These are phyloP conservation scores for Coemansia sp. DNA, from an alignment of 192 early-diverging fungal species.

Conservation along the genomic window DNA sequence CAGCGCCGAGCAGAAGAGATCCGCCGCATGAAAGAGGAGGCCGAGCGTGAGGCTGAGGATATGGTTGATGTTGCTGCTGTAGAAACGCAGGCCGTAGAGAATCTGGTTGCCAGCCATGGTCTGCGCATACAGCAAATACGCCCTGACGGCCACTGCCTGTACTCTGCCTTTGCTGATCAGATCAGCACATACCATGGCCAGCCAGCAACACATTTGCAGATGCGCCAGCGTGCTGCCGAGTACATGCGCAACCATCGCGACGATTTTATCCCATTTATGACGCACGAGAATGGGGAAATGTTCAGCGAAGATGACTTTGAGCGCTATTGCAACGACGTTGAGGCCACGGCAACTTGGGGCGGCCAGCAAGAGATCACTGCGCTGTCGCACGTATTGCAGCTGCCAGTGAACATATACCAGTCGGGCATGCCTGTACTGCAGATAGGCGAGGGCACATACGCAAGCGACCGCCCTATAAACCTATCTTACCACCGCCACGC, in stretches of 20 bases:
- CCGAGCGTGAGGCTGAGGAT: conserved; percentile 69
- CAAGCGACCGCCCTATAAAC: conserved; percentile 59
- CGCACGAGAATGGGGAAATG: conserved; percentile 77
- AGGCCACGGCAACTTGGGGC: conserved; percentile 86
- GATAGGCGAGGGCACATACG: conserved; percentile 72
- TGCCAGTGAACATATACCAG: conserved; percentile 85
- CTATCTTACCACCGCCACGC: conserved; percentile 88
- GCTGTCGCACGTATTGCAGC: conserved; percentile 66
- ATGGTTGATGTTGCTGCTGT: conserved; percentile 72
- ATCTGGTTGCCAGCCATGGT: conserved; percentile 56
- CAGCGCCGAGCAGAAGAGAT: conserved; percentile 71
- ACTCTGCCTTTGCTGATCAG: conserved; percentile 88
- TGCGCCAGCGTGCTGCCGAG: conserved; percentile 70
- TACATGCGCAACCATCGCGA: conserved; percentile 78
- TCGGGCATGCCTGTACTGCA: conserved; percentile 73
- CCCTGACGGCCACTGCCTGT: conserved; percentile 93
- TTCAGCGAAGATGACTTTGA: conserved; percentile 66
- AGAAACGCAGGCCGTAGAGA: conserved; percentile 68
- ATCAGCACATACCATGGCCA: conserved; percentile 56
- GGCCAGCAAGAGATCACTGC: conserved; percentile 91
- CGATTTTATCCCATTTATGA: conserved; percentile 90
- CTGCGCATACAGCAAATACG: conserved; percentile 68
- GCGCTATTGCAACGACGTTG: conserved; percentile 74
- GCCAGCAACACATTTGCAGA: conserved; percentile 57
- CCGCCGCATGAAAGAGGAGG: conserved; percentile 67